Evolutionary conservation across 2,329 filamentous ascomycete genomes (phyloP), one percentile per base, ranked within the genome.

Genomic region (Sclerotinia trifoliorum): DNA sequence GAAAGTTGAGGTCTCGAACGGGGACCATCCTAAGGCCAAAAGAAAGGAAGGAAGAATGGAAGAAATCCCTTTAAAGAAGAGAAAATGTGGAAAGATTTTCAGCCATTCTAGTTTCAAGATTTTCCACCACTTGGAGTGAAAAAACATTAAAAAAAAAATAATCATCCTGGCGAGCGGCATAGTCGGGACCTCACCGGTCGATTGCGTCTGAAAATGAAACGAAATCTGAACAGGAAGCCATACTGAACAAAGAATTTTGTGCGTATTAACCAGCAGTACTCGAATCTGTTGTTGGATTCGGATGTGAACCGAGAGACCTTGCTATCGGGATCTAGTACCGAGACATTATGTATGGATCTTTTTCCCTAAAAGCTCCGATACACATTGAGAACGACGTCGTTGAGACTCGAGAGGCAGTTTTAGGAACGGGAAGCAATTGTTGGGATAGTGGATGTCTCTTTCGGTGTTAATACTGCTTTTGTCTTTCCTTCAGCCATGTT

Each of bases 291-390:
- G 21, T 49, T 35, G 58, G 26, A 19, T 61, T 61, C 57, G 57
- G 26, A 24, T 4, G 44, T 32, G 44, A 29, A 35, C 44, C 58
- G 58, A 49, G 21, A 61, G 19, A 35, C 11, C 13, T 61, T 61
- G 57, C 44, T 48, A 61, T 62, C 58, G 58, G 44, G 21, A 62
- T 62, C 21, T n/a, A 49, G 29, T 62, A 49, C 58, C 58, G 26
- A 48, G 44, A 49, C 58, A 51, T 26, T 39, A 5, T 51, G 29
- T 51, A 62, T 62, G 60, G 46, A 21, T 39, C 21, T 5, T 19
- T 24, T 15, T 26, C 21, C 29, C n/a, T 5, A 24, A 62, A 24
- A 39, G 19, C 46, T 51, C 17, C 21, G 15, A 51, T 21, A 35
- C 39, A 51, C 46, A 63, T 63, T 5, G 24, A 51, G 60, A 63